A percentile compares a stretch with the other conserved stretches of the same genome.
Evolutionary conservation across 208 protist genomes (phyloP).

Genomic region (Naegleria gruberi): DNA sequence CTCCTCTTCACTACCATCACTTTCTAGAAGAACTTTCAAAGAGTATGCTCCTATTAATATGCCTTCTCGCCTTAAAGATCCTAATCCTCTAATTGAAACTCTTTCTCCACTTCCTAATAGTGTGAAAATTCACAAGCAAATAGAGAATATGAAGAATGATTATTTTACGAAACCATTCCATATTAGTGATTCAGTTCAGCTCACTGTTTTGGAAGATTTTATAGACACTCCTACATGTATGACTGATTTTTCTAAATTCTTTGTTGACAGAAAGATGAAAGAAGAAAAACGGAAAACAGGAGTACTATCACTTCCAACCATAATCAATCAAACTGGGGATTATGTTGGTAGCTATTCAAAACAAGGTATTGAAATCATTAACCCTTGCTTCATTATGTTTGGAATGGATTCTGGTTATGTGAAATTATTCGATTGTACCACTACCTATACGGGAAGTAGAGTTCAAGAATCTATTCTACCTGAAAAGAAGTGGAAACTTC

Average conservation of each 20-base stretch:
- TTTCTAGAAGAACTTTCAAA: not conserved
- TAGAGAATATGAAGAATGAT: not conserved
- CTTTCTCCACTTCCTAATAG: not conserved
- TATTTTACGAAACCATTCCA: not conserved
- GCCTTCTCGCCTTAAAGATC: not conserved
- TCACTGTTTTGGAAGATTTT: not conserved
- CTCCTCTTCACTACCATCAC: not conserved
- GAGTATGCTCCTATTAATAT: not conserved
- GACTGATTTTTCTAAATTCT: not conserved
- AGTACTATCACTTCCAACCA: not conserved
- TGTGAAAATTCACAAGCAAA: not conserved
- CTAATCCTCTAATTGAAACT: not conserved
- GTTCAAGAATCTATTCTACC: not conserved
- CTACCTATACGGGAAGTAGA: not conserved
- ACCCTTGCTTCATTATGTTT: not conserved
- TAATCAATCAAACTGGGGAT: too few relatives aligned
- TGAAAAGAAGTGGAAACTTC: not conserved
- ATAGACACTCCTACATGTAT: not conserved
- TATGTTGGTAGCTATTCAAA: not conserved
- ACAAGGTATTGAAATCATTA: not conserved
- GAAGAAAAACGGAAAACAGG: not conserved
- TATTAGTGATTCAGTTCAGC: not conserved
- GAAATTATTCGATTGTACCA: not conserved
- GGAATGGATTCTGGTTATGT: not conserved
- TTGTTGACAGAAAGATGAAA: not conserved